Base-by-base conservation (phyloP, 169 alveolate species). In the Cryptosporidium ubiquitum region DNA sequence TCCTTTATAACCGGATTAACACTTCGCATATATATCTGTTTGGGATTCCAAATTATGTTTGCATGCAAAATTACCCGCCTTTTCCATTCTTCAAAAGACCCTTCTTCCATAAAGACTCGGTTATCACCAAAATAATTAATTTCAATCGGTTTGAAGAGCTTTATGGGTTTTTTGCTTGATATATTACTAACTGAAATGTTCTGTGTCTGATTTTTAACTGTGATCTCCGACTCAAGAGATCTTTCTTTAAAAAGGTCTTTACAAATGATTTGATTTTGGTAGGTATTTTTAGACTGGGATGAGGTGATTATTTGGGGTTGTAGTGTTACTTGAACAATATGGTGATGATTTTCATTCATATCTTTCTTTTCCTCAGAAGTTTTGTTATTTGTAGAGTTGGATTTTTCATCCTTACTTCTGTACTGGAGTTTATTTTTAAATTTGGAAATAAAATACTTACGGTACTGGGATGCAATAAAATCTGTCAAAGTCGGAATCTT, bases 101-200 rank as follows among this genome's bases (percentile, higher is more conserved):
- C 33, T 29, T 57, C 16, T 52, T 55, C 44, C 42, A 57, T 10
- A 9, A 9, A 33, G 18, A 70, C 57, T 49, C 84, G 26, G 39
- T 73, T 73, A 55, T 73, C 85, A 10, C 85, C 85, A 35, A 73
- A 52, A 23, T 73, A 73, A n/a, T 57, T 73, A 1, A 73, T 73
- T 33, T 55, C 42, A 16, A 73, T 5, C 5, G 84, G 84, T 49
- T 49, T 70, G 5, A n/a, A 23, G 18, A 70, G 47, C 37, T 70
- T 70, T 10, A 26, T 26, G 18, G 31, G 33, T 20, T 29, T 70
- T 70, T 6, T 44, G 57, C 20, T 14, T 16, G 39, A 3, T 16
- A 40, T 14, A 39, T 20, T 35, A 1, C 61, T 29, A 2, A 14
- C 0, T 20, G 9, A 14, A 4, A 7, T n/a, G 5, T 55, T 55